Evolutionary conservation across 2,329 filamentous ascomycete species (phyloP).

Genomic region (Diaporthe amygdali): DNA sequence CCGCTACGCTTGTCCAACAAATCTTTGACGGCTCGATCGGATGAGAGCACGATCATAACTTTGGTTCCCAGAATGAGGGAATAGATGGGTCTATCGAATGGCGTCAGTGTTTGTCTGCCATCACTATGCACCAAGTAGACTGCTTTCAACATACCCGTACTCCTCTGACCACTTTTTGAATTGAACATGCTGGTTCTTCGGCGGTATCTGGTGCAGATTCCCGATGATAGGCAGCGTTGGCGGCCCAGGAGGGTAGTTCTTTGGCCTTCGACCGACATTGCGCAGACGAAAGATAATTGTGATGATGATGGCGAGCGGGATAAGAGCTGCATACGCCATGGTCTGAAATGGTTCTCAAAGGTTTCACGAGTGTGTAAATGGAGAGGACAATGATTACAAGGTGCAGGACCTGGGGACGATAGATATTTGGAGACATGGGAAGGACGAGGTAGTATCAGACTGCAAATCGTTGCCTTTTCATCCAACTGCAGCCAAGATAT

Average conservation of each 20-base stretch:
- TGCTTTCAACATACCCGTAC: constrained; percentile 39
- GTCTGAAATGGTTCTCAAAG: neutral
- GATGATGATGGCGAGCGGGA: neutral
- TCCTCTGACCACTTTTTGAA: constrained; percentile 58
- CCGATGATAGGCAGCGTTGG: constrained; percentile 56
- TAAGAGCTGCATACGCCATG: neutral
- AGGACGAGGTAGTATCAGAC: neutral
- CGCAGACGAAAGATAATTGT: constrained; percentile 21
- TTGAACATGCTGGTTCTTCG: constrained; percentile 45
- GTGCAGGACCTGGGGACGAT: neutral
- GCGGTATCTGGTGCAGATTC: constrained; percentile 56
- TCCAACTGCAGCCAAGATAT: neutral
- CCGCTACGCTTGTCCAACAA: constrained; percentile 54
- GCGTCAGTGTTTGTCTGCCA: constrained; percentile 23
- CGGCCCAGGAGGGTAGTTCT: constrained; percentile 52
- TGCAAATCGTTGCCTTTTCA: neutral
- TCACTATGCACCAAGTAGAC: too few relatives aligned
- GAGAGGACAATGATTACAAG: neutral
- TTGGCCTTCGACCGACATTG: constrained; percentile 34
- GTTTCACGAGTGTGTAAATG: neutral
- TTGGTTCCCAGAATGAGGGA: constrained; percentile 55
- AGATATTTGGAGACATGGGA: neutral
- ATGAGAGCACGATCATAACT: constrained; percentile 51
- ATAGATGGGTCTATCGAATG: constrained; percentile 48
- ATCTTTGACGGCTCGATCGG: constrained; percentile 52